Evolutionary conservation across 2,329 filamentous ascomycete genomes (phyloP).

Genomic region (Colletotrichum godetiae): DNA sequence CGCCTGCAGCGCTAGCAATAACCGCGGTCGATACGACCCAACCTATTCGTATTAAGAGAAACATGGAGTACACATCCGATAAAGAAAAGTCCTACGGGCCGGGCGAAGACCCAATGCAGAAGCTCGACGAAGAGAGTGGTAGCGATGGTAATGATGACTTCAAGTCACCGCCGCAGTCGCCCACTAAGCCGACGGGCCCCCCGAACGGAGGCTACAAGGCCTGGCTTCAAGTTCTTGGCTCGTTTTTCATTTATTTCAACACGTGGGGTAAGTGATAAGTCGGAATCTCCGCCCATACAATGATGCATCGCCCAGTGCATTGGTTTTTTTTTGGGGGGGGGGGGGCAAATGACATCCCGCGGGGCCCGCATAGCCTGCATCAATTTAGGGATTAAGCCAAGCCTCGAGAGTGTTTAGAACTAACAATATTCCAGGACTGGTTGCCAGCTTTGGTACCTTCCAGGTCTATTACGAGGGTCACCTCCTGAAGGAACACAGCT

Average conservation of each 20-base stretch:
- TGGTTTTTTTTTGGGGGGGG: too few relatives aligned
- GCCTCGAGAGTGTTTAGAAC: not conserved
- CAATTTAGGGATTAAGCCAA: slow-evolving; percentile 18
- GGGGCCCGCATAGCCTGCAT: not conserved
- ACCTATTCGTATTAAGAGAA: not conserved
- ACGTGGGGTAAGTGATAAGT: slow-evolving; percentile 41
- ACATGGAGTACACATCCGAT: slow-evolving; percentile 18
- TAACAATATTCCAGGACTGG: slow-evolving; percentile 47
- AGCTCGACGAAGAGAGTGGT: slow-evolving; percentile 20
- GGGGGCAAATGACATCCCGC: not conserved
- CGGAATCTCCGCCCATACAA: not conserved
- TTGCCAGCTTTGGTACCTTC: slow-evolving; percentile 61
- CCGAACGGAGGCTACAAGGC: slow-evolving; percentile 48
- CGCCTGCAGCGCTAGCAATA: not conserved
- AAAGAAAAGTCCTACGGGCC: slow-evolving; percentile 8
- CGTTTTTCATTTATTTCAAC: slow-evolving; percentile 61
- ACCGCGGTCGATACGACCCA: not conserved
- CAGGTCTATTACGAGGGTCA: slow-evolving; percentile 62
- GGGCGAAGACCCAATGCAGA: not conserved
- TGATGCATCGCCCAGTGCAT: not conserved
- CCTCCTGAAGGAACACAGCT: slow-evolving; percentile 15
- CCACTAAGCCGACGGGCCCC: slow-evolving; percentile 15
- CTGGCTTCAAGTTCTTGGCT: slow-evolving; percentile 61
- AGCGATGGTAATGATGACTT: not conserved
- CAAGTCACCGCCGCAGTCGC: not conserved